Percentiles rank a stretch among this genome's conserved stretches.
phyloP scores from a whole-genome alignment of 1,284 basidiomycete species.

The Cutaneotrichosporon sp. region DNA sequence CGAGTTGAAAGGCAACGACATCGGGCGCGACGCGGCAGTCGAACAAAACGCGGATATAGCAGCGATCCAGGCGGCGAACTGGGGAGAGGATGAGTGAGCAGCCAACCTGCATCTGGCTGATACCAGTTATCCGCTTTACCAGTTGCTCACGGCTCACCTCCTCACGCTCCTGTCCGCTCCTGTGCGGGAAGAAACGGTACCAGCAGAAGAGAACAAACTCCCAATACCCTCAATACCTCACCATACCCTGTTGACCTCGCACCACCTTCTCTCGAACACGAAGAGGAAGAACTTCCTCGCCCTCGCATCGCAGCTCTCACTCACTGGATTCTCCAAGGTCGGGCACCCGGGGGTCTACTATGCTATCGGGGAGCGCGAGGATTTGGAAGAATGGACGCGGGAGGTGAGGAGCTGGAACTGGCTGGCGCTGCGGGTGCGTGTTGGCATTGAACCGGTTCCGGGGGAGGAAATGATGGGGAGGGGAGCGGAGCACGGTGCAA shows the following conservation, averaged over 20 bases:
- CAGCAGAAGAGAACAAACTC: not conserved
- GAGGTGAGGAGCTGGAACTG: constrained; percentile 74
- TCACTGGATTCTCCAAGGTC: constrained; percentile 68
- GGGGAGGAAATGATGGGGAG: constrained; percentile 21
- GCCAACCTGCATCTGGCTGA: constrained; percentile 36
- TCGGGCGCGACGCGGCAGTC: constrained; percentile 34
- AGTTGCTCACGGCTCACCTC: constrained; percentile 61
- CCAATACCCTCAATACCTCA: constrained; percentile 37
- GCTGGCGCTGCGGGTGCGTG: constrained; percentile 67
- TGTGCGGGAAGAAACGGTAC: not conserved
- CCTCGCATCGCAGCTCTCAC: constrained; percentile 61
- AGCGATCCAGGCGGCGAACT: constrained; percentile 50
- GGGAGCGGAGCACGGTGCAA: constrained; percentile 32
- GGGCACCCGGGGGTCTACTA: constrained; percentile 74
- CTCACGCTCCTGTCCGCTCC: constrained; percentile 58
- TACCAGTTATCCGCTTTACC: constrained; percentile 62
- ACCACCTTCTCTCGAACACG: constrained; percentile 67
- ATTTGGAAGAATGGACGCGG: constrained; percentile 64
- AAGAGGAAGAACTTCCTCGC: constrained; percentile 65
- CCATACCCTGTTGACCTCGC: constrained; percentile 68
- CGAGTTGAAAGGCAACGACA: constrained; percentile 53
- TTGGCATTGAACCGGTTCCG: constrained; percentile 44
- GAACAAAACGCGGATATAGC: constrained; percentile 59
- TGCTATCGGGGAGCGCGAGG: constrained; percentile 59
- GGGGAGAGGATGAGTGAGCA: constrained; percentile 57